Evolutionary conservation across 768 basidiomycete species (phyloP), one percentile per base, ranked within the genome.

Genomic region (Calvatia gigantea): DNA sequence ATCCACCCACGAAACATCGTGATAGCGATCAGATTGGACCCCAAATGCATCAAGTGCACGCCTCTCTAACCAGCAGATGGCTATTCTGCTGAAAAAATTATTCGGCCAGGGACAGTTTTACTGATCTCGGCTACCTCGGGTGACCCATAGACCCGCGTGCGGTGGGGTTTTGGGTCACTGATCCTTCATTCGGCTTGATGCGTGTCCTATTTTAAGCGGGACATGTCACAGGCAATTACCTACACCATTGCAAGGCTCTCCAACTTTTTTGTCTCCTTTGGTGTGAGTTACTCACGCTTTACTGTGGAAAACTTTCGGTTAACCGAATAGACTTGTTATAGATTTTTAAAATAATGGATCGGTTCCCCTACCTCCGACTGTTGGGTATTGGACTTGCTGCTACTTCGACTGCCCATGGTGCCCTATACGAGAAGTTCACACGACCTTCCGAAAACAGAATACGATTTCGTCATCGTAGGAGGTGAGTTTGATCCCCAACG

Each of bases 381-480:
- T 29, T 42, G 2, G 9, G 37, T 21, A 11, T 42, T 19, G 12
- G 21, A 8, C 21, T 51, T 8, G 7, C 17, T 17, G 50, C 50
- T 41, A 19, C 25, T 2, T 51, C 39, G 17, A 14, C 27, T 17
- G 28, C 12, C 2, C 31, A 27, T 31, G 39, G 38, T 29, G 48
- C 58, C 1, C 49, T 59, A 6, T 52, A 51, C 29, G 14, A 52
- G 21, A 47, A 27, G 25, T 35, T 56, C 15, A n/a, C 29, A 46
- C 19, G 33, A 35, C 33, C 39, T 59, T 6, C 49, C 58, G n/a
- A 27, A 15, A 9, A 41, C 8, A 23, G n/a, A 57, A 25, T 69
- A 58, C 42, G 68, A 70, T 45, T 68, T 66, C 35, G 60, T 69
- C 19, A 57, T 70, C 25, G 64, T 71, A 27, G 68, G 70, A 51